These are phyloP conservation scores for Neonectria hederae DNA, from an alignment of 2,329 filamentous ascomycete species.

Conservation along the genomic window DNA sequence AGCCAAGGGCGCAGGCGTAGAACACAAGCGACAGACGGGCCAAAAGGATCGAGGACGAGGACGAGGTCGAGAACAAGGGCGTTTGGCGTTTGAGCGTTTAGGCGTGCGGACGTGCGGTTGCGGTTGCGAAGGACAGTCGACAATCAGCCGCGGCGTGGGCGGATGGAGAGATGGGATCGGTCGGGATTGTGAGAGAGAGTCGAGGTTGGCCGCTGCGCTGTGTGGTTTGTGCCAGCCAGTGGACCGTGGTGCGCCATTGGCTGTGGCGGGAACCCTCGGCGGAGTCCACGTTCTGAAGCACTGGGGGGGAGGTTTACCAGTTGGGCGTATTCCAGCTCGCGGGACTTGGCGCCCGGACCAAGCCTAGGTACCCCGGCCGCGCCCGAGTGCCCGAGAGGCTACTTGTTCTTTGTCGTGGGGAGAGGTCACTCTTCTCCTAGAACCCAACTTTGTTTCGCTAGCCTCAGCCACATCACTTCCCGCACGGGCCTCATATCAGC, in stretches of 20 bases:
- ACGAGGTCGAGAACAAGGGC: background rate
- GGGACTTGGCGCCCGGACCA: constrained; percentile 35
- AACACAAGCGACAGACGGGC: background rate
- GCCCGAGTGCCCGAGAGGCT: constrained; percentile 23
- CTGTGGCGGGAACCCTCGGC: constrained; percentile 17
- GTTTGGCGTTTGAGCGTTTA: background rate
- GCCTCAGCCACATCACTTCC: background rate
- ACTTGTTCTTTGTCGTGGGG: constrained; percentile 31
- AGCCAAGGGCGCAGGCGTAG: constrained; percentile 20
- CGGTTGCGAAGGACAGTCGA: constrained; percentile 1
- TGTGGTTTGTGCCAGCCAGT: constrained; percentile 23
- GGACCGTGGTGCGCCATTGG: constrained; percentile 35
- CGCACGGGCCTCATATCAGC: background rate
- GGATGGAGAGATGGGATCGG: constrained; percentile 6
- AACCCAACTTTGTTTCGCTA: too few relatives aligned
- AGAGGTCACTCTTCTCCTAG: constrained; percentile 31
- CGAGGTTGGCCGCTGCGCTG: constrained; percentile 26
- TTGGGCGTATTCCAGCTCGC: constrained; percentile 6
- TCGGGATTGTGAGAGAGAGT: constrained; percentile 25
- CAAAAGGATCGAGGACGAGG: background rate
- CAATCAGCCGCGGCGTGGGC: background rate
- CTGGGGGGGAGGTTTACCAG: constrained; percentile 5
- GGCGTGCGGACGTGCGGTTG: background rate
- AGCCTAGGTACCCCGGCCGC: constrained; percentile 28
- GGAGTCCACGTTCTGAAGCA: constrained; percentile 27